Conservation (phyloP, 257 asterid genomes). For the Solanum chmielewskii region DNA sequence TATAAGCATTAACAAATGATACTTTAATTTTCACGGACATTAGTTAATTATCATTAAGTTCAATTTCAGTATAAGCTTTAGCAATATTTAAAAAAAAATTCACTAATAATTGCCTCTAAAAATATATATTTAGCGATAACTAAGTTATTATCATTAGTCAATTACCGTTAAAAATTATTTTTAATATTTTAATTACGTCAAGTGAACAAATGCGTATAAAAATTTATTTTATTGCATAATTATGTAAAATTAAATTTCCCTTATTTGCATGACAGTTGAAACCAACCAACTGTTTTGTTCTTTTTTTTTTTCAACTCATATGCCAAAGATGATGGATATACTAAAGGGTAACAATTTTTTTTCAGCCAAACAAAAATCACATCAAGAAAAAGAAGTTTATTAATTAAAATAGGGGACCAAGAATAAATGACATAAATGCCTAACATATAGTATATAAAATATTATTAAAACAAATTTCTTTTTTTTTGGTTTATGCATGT, state of each 20-base stretch:
- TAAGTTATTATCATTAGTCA: no score
- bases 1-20: not conserved
- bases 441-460: not conserved
- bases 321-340: constrained; percentile 17
- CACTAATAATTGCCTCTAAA: no score
- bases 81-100: no score
- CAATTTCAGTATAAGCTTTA: no score
- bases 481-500: constrained; percentile 7
- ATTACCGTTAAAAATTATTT: no score
- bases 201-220: not conserved
- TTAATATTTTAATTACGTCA: no score
- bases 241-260: not conserved
- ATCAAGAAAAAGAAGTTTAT: constrained; percentile 28
- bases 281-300: not conserved
- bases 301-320: not conserved
- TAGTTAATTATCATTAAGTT: no score
- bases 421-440: constrained; percentile 14
- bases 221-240: not conserved
- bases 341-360: not conserved
- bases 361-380: constrained; percentile 30
- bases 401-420: constrained; percentile 17
- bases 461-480: not conserved
- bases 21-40: no score
- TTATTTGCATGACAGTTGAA: constrained; percentile 13
- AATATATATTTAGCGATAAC: no score